Percentiles rank a stretch among this genome's conserved stretches.
Conservation (phyloP, 495 filamentous ascomycete genomes). For the Neurospora sp. region DNA sequence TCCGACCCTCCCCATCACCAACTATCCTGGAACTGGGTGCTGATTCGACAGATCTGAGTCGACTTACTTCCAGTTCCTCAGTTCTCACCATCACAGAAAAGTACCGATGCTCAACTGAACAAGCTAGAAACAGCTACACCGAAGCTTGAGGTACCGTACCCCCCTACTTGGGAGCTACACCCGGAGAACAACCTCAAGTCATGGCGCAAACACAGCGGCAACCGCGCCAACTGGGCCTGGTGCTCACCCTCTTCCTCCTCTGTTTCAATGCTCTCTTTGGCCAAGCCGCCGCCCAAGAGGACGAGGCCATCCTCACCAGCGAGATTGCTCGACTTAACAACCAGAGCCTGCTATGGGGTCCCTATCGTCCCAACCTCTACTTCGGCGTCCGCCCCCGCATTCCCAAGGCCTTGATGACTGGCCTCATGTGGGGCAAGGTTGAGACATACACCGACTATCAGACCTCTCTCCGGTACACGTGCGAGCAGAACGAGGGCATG, state of each 20-base stretch:
- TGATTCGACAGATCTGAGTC: neutral
- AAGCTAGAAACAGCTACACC: neutral
- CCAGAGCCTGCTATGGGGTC: slow-evolving; percentile 87
- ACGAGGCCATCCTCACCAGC: slow-evolving; percentile 34
- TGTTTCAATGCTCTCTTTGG: slow-evolving; percentile 6
- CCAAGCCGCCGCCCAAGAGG: slow-evolving; percentile 6
- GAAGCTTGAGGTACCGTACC: neutral
- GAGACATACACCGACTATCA: slow-evolving; percentile 72
- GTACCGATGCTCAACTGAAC: neutral
- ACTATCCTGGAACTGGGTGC: neutral
- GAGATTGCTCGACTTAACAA: slow-evolving; percentile 58
- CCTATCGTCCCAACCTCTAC: slow-evolving; percentile 91
- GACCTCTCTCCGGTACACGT: slow-evolving; percentile 80
- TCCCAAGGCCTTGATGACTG: slow-evolving; percentile 73
- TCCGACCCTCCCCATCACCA: neutral
- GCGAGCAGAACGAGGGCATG: slow-evolving; percentile 92
- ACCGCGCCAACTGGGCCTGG: slow-evolving; percentile 13
- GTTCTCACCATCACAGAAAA: neutral
- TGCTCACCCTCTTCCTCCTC: slow-evolving; percentile 5
- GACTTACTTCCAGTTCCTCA: neutral
- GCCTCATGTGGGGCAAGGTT: slow-evolving; percentile 83
- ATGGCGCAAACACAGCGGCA: slow-evolving; percentile 7
- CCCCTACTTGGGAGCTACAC: neutral
- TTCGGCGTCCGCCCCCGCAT: slow-evolving; percentile 87
- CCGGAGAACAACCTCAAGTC: neutral